Evolutionary conservation across 2,329 filamentous ascomycete species (phyloP).

Genomic region (Colletotrichum endophyticum): DNA sequence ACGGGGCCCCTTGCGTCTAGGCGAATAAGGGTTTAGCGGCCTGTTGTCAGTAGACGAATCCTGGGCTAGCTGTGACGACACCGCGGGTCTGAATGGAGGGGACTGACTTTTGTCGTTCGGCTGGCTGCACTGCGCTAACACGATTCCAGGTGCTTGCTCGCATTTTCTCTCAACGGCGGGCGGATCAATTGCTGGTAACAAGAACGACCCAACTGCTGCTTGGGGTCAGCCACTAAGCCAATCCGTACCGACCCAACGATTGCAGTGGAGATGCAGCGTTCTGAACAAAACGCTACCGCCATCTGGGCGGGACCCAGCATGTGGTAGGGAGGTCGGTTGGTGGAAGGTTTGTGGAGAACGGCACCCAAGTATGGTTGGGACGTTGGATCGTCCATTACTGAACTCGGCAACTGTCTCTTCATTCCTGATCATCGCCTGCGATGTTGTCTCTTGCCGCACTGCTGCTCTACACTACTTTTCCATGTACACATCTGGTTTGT

Average conservation of each 20-base stretch:
- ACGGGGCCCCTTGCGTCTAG: slow-evolving; percentile 15
- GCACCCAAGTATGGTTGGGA: background rate
- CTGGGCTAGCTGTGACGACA: slow-evolving; percentile 17
- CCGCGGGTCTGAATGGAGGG: background rate
- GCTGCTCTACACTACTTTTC: background rate
- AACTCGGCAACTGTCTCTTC: background rate
- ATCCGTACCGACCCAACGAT: background rate
- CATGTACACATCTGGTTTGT: background rate
- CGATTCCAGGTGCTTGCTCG: background rate
- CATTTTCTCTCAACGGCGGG: background rate
- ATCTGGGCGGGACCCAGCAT: background rate
- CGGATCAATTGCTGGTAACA: background rate
- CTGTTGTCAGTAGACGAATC: slow-evolving; percentile 13
- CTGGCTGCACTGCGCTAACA: background rate
- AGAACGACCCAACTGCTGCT: background rate
- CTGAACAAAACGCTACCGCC: background rate
- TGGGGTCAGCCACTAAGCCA: background rate
- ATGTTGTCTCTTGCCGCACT: background rate
- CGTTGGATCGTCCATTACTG: background rate
- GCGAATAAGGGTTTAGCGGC: slow-evolving; percentile 7
- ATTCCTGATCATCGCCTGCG: background rate
- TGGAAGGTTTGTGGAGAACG: background rate
- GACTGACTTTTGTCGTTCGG: background rate
- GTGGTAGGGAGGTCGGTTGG: background rate
- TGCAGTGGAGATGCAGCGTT: background rate